phyloP scores from a whole-genome alignment of 1,284 basidiomycete species.

The Ustilago tritici region DNA sequence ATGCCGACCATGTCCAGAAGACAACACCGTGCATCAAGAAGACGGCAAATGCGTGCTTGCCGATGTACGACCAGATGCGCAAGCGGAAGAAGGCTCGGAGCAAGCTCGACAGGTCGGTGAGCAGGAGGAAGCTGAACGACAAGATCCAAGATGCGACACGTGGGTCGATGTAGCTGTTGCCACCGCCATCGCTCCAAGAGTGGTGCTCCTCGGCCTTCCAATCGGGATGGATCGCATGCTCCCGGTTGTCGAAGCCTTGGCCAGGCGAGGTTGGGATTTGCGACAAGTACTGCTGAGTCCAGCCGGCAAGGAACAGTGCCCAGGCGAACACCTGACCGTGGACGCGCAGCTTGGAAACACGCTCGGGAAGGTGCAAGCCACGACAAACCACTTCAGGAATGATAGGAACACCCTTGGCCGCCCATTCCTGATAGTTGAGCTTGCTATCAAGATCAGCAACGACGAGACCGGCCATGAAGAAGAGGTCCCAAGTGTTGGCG shows the following conservation, averaged over 20 bases:
- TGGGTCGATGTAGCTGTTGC: slow-evolving; percentile 46
- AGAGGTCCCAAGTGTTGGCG: slow-evolving; percentile 61
- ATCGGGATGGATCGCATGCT: slow-evolving; percentile 55
- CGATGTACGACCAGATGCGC: slow-evolving; percentile 58
- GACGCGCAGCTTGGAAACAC: slow-evolving; percentile 39
- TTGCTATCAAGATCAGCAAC: slow-evolving; percentile 62
- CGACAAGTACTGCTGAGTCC: slow-evolving; percentile 51
- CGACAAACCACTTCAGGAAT: slow-evolving; percentile 30
- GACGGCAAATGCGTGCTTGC: slow-evolving; percentile 55
- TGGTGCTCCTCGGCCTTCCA: slow-evolving; percentile 44
- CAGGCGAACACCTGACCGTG: slow-evolving; percentile 59
- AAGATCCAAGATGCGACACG: slow-evolving; percentile 47
- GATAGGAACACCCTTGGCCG: slow-evolving; percentile 51
- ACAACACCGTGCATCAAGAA: slow-evolving; percentile 63
- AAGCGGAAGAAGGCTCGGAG: slow-evolving; percentile 60
- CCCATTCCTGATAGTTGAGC: slow-evolving; percentile 58
- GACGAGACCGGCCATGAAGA: slow-evolving; percentile 64
- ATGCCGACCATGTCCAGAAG: slow-evolving; percentile 62
- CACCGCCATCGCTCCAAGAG: slow-evolving; percentile 23
- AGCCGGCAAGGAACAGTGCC: slow-evolving; percentile 55
- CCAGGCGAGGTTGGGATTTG: slow-evolving; percentile 37
- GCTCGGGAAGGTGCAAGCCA: slow-evolving; percentile 31
- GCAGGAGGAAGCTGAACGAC: slow-evolving; percentile 60
- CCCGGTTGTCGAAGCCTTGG: slow-evolving; percentile 38
- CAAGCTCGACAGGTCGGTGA: slow-evolving; percentile 53